phyloP scores from a whole-genome alignment of 345 rosid species.

The Nasturtium officinale region DNA sequence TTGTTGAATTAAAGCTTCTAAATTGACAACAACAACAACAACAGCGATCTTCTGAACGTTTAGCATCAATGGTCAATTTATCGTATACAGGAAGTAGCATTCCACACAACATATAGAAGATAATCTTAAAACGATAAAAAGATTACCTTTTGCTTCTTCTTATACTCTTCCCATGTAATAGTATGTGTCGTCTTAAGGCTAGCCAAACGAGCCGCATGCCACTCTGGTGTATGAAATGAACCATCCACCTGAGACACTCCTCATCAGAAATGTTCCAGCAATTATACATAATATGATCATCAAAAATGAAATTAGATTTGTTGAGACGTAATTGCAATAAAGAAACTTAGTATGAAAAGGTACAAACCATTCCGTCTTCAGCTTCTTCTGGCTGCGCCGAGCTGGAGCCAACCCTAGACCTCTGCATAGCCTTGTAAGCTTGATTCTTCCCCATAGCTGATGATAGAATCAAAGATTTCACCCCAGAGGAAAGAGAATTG shows the following conservation, averaged over 20 bases:
- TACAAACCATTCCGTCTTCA: constrained; percentile 99
- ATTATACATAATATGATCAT: background rate
- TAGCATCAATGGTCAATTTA: background rate
- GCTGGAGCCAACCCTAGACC: constrained; percentile 81
- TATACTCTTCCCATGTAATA: constrained; percentile 91
- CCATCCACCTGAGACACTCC: constrained; percentile 99
- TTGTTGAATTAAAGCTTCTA: background rate
- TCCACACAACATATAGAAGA: constrained; percentile 10
- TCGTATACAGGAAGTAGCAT: background rate
- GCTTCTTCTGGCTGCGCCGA: constrained; percentile 85
- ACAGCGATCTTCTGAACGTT: background rate
- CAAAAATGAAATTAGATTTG: background rate
- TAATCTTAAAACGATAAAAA: background rate
- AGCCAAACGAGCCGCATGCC: constrained; percentile 99
- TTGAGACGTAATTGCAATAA: background rate
- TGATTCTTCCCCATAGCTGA: constrained; percentile 93
- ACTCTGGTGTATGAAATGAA: constrained; percentile 99
- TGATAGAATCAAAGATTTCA: background rate
- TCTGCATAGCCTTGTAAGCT: constrained; percentile 99
- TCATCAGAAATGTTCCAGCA: constrained; percentile 79
- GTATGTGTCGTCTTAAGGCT: constrained; percentile 95
- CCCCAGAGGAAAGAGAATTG: constrained; percentile 14
- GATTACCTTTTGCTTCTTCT: constrained; percentile 84
- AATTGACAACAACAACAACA: background rate
- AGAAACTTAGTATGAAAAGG: constrained; percentile 61